These are phyloP conservation scores for Suillus discolor DNA, from an alignment of 768 basidiomycete species.

Conservation along the genomic window DNA sequence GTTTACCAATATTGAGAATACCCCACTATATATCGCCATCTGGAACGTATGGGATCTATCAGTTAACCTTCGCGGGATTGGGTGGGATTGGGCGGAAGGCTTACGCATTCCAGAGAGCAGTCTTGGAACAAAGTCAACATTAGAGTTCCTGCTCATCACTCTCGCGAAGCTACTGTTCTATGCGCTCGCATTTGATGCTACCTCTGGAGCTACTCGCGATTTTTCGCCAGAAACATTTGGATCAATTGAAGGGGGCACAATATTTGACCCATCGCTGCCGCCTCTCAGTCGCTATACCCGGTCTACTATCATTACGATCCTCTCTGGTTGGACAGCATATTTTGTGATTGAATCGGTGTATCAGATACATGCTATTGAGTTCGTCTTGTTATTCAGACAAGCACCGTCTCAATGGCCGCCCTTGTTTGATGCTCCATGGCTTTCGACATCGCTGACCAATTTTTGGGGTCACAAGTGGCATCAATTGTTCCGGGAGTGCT, in stretches of 20 bases:
- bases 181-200: constrained; percentile 13
- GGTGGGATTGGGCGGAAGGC: constrained; percentile 22
- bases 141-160: constrained; percentile 19
- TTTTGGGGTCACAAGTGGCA: constrained; percentile 75
- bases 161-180: constrained; percentile 4
- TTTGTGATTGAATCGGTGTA: constrained; percentile 46
- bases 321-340: constrained; percentile 49
- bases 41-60: constrained; percentile 33
- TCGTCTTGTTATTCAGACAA: constrained; percentile 49
- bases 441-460: constrained; percentile 56
- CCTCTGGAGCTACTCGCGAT: constrained; percentile 14
- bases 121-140: constrained; percentile 18
- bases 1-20: background rate
- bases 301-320: constrained; percentile 45
- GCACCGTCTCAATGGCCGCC: constrained; percentile 63
- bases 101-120: constrained; percentile 18
- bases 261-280: constrained; percentile 38
- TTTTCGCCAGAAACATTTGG: constrained; percentile 46
- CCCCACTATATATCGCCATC: background rate
- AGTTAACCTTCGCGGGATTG: constrained; percentile 28
- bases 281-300: constrained; percentile 39
- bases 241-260: constrained; percentile 34
- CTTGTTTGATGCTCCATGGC: constrained; percentile 59
- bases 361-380: constrained; percentile 43
- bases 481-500: constrained; percentile 61